Base-by-base conservation (phyloP, 306 rosid species). In the Ormosia emarginata region DNA sequence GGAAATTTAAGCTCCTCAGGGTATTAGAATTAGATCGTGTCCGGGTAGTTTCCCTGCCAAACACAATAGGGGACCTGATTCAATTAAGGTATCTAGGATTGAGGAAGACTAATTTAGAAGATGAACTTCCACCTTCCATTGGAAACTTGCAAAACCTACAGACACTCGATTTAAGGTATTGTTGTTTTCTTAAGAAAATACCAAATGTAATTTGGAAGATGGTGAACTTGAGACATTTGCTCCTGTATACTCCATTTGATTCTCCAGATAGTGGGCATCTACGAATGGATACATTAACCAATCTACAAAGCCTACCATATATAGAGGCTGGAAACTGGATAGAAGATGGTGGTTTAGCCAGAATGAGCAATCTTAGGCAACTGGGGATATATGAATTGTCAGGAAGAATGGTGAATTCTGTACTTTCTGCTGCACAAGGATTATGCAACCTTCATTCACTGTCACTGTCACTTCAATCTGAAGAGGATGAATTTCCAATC, bases 251-350 rank as follows among this genome's bases (percentile, higher is more conserved):
- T 17, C 89, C 87, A 24, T 75, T 70, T 75, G 87, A 86, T 71
- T 64, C 85, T 75, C 89, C 89, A 11, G 85, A 86, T 52, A 86
- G 78, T 11, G 30, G 74, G 7, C 87, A 86, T 86, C 85, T 86
- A 47, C 69, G 81, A 57, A 40, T 83, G 83, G 87, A 83, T 65
- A 86, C 89, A n/a, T 71, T 86, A 41, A 79, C 70, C 69, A 86
- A 86, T 76, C 81, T 86, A 30, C 89, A 83, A 83, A 75, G 78
- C 67, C 74, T 86, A 37, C 89, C 89, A 24, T 78, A 86, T 37
- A 86, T 86, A 39, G 89, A 86, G 50, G 89, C 89, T 56, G 89
- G 89, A 75, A 64, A 62, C 70, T 86, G 89, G 89, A 83, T 83
- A 15, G 41, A 33, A 63, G 85, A 79, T 63, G 85, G 86, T 12